Base-by-base conservation (phyloP, 1,139 yeast genomes). In the Kluyveromyces sp. region DNA sequence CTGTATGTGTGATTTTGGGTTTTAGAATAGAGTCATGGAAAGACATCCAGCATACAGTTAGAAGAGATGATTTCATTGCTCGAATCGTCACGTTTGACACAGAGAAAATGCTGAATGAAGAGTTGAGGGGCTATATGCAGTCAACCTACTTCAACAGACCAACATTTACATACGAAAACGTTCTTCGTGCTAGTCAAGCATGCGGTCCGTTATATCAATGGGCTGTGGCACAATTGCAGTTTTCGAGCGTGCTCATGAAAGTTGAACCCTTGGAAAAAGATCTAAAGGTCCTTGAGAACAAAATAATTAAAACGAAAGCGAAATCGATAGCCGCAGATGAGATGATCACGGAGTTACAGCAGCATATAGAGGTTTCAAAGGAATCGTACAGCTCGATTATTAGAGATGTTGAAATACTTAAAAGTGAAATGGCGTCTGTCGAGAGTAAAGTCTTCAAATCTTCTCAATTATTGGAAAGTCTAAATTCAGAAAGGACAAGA, bases 151-250 rank as follows among this genome's bases (percentile, higher is more conserved):
- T 89, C 20, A 66, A 81, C 0, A 66, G 80, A 44, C 74, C 80
- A 0, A 83, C 77, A 43, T 89, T 75, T 57, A 86, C 75, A 38
- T 83, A 68, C 55, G 92, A 83, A 43, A 66, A 83, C 0, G 96
- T 86, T 0, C 78, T 85, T 56, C 70, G 96, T 41, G 97, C 97
- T 2, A 83, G 95, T 64, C 87, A 85, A 57, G 96, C 97, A 0
- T 88, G 96, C 68, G 97, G 96, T 0, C 98, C 98, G 0, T 67
- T 92, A 40, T 61, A 85, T 25, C 82, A 80, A 50, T 92, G 98
- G 98, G 94, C 88, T 0, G 72, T 74, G 47, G 97, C 97, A 0
- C 97, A 92, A 51, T 70, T 88, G 19, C 68, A 72, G 4, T 89
- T 83, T 56, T 76, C 94, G 0, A 60, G 75, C 3, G 83, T 87